These are phyloP conservation scores for Filosporella fistucella DNA, from an alignment of 495 filamentous ascomycete species.

Conservation along the genomic window DNA sequence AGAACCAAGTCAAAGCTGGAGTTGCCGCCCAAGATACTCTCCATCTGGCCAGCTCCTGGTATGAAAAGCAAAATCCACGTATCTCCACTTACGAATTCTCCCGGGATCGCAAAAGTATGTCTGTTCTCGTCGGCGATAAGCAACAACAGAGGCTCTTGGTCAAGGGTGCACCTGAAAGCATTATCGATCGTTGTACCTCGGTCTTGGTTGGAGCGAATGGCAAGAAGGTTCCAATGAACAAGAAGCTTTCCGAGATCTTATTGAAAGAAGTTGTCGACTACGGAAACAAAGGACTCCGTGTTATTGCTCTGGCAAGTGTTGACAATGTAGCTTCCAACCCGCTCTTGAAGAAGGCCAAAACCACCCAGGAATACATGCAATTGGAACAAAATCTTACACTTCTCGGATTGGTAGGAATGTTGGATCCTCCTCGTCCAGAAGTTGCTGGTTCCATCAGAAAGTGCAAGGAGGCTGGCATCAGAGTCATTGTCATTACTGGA, in stretches of 20 bases:
- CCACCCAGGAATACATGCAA: constrained; percentile 75
- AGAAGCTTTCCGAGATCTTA: constrained; percentile 62
- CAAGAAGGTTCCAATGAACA: constrained; percentile 63
- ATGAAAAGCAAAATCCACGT: constrained; percentile 68
- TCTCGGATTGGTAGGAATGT: constrained; percentile 91
- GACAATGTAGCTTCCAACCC: constrained; percentile 67
- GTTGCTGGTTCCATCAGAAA: constrained; percentile 80
- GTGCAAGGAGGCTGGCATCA: constrained; percentile 89
- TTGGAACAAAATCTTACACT: constrained; percentile 93
- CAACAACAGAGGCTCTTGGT: constrained; percentile 77
- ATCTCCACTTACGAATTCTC: constrained; percentile 96
- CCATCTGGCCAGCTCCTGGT: constrained; percentile 65
- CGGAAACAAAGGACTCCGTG: constrained; percentile 86
- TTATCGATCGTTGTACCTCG: constrained; percentile 86
- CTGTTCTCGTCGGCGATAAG: constrained; percentile 73
- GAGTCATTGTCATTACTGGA: constrained; percentile 96
- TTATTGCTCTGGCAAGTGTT: constrained; percentile 85
- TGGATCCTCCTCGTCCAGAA: constrained; percentile 96
- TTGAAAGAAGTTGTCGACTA: constrained; percentile 79
- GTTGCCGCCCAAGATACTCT: constrained; percentile 62
- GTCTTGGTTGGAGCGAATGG: constrained; percentile 71
- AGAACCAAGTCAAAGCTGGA: constrained; percentile 50
- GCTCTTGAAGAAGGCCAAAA: constrained; percentile 68
- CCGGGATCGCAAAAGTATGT: constrained; percentile 98
- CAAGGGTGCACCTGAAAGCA: constrained; percentile 93